Percentiles rank a stretch among this genome's conserved stretches.
Conservation (phyloP, 768 basidiomycete species). For the Boletus edulis region DNA sequence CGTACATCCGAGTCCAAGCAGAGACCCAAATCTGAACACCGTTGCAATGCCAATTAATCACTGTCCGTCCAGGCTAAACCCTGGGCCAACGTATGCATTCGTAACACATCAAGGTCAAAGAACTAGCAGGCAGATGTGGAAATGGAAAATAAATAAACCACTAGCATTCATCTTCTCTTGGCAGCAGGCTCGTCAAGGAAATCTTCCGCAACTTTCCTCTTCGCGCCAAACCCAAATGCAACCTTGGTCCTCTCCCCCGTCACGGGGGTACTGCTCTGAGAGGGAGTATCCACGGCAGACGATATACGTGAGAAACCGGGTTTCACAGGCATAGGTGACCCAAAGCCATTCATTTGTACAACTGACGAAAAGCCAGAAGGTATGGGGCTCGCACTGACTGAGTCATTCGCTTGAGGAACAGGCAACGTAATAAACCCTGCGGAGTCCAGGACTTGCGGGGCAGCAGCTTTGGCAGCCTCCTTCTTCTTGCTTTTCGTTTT, state of each 20-base stretch:
- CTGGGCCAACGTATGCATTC: too few species aligned
- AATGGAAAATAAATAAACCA: background rate
- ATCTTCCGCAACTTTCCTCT: slow-evolving; percentile 78
- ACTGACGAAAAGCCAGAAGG: slow-evolving; percentile 38
- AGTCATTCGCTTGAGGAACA: slow-evolving; percentile 49
- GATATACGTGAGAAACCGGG: slow-evolving; percentile 79
- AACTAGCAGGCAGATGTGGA: background rate
- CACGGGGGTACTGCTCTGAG: slow-evolving; percentile 53
- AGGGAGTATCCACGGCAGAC: slow-evolving; percentile 50
- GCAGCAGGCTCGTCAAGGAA: slow-evolving; percentile 61
- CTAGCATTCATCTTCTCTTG: slow-evolving; percentile 43
- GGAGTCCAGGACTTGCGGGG: slow-evolving; percentile 44
- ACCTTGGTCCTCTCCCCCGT: slow-evolving; percentile 70
- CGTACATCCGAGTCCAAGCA: too few species aligned
- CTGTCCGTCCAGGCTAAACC: too few species aligned
- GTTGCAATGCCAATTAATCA: too few species aligned
- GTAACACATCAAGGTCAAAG: background rate
- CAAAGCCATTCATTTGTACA: slow-evolving; percentile 34
- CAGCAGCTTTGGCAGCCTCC: slow-evolving; percentile 49
- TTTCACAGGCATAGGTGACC: slow-evolving; percentile 59
- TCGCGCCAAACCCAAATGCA: slow-evolving; percentile 72
- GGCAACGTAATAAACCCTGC: slow-evolving; percentile 74
- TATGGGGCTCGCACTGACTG: slow-evolving; percentile 40
- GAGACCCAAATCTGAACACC: too few species aligned
- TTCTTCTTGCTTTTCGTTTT: slow-evolving; percentile 81